Evolutionary conservation across 139 green algal species (phyloP).

Genomic region (Pseudopediastrum boryanum): DNA sequence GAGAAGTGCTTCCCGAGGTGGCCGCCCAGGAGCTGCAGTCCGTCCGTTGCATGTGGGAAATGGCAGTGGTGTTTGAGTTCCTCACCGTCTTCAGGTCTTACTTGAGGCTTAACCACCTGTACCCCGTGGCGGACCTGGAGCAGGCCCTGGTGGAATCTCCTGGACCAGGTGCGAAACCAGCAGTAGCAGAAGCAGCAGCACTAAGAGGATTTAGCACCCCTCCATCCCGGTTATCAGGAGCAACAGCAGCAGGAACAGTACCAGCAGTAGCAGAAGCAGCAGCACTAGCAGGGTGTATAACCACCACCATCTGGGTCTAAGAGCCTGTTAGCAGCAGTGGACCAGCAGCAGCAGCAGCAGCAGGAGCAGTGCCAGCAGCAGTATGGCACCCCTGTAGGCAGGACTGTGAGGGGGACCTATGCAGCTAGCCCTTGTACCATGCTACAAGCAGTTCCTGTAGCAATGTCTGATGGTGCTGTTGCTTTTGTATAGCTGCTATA

Average conservation of each 20-base stretch:
- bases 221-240: not conserved
- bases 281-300: too few relatives aligned
- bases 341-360: not conserved
- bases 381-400: not conserved
- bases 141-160: conserved; percentile 23
- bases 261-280: not conserved
- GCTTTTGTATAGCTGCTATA: too few relatives aligned
- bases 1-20: conserved; percentile 1
- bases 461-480: too few relatives aligned
- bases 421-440: not conserved
- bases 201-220: too few relatives aligned
- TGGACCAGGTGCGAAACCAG: conserved; percentile 17
- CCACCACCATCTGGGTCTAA: conserved; percentile 2
- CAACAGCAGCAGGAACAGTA: not conserved
- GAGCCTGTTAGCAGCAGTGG: conserved; percentile 11
- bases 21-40: conserved; percentile 13
- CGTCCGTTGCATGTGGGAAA: conserved; percentile 37
- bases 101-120: conserved; percentile 29
- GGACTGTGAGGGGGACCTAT: not conserved
- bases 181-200: not conserved
- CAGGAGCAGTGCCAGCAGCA: not conserved
- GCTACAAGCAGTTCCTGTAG: too few relatives aligned
- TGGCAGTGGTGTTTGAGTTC: conserved; percentile 37
- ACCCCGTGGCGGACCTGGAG: conserved; percentile 34
- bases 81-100: conserved; percentile 26